phyloP scores from a whole-genome alignment of 495 filamentous ascomycete genomes.

The Entonaema liquescens region DNA sequence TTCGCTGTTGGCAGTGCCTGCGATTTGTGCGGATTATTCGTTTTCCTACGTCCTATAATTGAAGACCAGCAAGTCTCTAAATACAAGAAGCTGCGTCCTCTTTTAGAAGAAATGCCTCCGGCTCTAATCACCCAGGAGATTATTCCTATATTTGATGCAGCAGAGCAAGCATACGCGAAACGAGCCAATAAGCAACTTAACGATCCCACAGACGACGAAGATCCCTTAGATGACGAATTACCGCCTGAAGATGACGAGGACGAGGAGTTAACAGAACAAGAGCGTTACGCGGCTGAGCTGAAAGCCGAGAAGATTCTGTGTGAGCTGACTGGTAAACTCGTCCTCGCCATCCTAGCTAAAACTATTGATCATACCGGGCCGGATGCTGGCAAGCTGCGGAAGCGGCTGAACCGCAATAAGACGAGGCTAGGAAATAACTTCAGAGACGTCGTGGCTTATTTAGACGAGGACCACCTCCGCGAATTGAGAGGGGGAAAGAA shows the following conservation, averaged over 20 bases:
- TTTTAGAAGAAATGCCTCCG: slow-evolving; percentile 69
- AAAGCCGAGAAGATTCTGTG: slow-evolving; percentile 84
- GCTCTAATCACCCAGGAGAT: slow-evolving; percentile 67
- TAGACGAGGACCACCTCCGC: slow-evolving; percentile 67
- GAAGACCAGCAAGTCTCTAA: slow-evolving; percentile 44
- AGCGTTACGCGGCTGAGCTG: slow-evolving; percentile 67
- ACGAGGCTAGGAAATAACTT: slow-evolving; percentile 74
- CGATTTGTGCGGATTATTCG: slow-evolving; percentile 82
- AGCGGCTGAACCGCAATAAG: slow-evolving; percentile 73
- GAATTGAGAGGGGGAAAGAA: slow-evolving; percentile 52
- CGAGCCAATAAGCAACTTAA: slow-evolving; percentile 71
- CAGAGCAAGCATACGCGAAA: slow-evolving; percentile 80
- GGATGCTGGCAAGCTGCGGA: slow-evolving; percentile 66
- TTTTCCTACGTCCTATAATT: slow-evolving; percentile 66
- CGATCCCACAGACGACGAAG: slow-evolving; percentile 72
- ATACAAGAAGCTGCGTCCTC: slow-evolving; percentile 64
- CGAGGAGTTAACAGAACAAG: slow-evolving; percentile 60
- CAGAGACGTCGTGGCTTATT: slow-evolving; percentile 75
- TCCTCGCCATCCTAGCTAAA: slow-evolving; percentile 77
- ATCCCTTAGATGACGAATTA: slow-evolving; percentile 62
- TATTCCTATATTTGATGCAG: slow-evolving; percentile 73
- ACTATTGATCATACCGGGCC: slow-evolving; percentile 71
- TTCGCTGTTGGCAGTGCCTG: slow-evolving; percentile 77
- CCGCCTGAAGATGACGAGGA: slow-evolving; percentile 69
- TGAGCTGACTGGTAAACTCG: slow-evolving; percentile 81